Evolutionary conservation across 495 filamentous ascomycete species (phyloP), one percentile per base, ranked within the genome.

Genomic region (Ascobolus immersus): DNA sequence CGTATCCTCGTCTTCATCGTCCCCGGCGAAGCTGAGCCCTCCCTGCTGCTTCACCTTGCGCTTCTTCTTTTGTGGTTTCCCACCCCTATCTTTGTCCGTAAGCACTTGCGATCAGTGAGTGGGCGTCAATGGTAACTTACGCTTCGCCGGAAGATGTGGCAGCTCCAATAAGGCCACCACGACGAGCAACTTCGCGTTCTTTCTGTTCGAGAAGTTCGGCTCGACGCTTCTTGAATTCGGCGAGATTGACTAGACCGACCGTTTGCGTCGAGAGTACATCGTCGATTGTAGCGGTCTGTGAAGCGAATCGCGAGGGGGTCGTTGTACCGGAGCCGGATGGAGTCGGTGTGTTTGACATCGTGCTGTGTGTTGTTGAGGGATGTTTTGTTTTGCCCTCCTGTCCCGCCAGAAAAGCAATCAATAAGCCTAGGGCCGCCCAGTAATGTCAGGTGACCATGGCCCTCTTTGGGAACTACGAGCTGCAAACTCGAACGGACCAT

Each of bases 161-260:
- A 34, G 58, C 47, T 44, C 59, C 53, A 8, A 62, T 62, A 1
- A 60, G 44, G n/a, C 62, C 52, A 37, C 62, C 58, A 25, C 68
- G 64, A 29, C 66, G 65, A 43, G 78, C 69, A 3, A 72, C 73
- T 49, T 86, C 79, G 37, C 76, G 65, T 43, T 81, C 75, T 48
- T 82, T 84, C 48, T 79, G 77, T 53, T 94, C 86, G 20, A 90
- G 58, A 18, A 82, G 78, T 52, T 96, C 79, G 42, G 81, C 84
- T 52, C 86, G 80, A 24, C 86, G 72, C 55, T 96, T 94, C 52
- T 86, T 81, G 57, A 93, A 96, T 50, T 94, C 86, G 43, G 71
- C 76, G 25, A 93, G 69, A 35, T 78, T 64, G 27, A 94, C 86
- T 10, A 96, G 70, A 28, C 86, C 86, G 34, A 91, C 81, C 1